Conservation (phyloP, 352 stramenopile species). For the Aphanomyces invadans region DNA sequence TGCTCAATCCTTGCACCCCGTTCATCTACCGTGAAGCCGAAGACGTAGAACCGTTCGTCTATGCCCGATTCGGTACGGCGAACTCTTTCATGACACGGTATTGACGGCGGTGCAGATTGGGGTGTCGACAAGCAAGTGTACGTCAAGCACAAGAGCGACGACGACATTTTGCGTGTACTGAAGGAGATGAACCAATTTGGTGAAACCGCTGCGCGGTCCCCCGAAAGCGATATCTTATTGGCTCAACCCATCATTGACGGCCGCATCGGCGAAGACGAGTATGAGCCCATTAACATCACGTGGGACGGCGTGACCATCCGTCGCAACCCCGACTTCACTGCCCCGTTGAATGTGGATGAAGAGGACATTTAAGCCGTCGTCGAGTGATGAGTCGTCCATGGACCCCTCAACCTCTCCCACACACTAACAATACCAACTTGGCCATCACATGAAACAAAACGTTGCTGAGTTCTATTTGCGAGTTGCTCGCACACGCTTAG, state of each 20-base stretch:
- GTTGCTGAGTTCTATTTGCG: not conserved
- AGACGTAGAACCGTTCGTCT: conserved; percentile 83
- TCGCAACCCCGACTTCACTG: conserved; percentile 78
- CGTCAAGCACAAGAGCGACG: conserved; percentile 74
- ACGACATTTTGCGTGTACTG: conserved; percentile 66
- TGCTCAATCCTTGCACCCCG: conserved; percentile 76
- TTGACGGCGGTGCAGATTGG: conserved; percentile 43
- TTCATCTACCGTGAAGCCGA: conserved; percentile 83
- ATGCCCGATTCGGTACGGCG: conserved; percentile 61
- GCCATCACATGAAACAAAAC: no score
- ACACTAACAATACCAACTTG: no score
- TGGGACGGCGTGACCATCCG: conserved; percentile 75
- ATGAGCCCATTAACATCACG: conserved; percentile 74
- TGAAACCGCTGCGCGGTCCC: conserved; percentile 64
- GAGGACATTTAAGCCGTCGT: conserved; percentile 26
- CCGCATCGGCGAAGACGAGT: conserved; percentile 53
- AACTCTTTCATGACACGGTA: not conserved
- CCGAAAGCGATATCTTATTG: conserved; percentile 76
- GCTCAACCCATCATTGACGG: conserved; percentile 68
- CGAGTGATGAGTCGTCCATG: not conserved
- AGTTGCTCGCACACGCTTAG: not conserved
- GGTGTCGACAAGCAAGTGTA: conserved; percentile 77
- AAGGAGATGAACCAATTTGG: conserved; percentile 72
- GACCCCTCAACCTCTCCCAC: no score
- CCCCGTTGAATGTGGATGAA: conserved; percentile 56